A percentile compares a stretch with the other conserved stretches of the same genome.
These are phyloP conservation scores for Acanthamoeba culbertsoni DNA, from an alignment of 208 protist species.

Conservation along the genomic window DNA sequence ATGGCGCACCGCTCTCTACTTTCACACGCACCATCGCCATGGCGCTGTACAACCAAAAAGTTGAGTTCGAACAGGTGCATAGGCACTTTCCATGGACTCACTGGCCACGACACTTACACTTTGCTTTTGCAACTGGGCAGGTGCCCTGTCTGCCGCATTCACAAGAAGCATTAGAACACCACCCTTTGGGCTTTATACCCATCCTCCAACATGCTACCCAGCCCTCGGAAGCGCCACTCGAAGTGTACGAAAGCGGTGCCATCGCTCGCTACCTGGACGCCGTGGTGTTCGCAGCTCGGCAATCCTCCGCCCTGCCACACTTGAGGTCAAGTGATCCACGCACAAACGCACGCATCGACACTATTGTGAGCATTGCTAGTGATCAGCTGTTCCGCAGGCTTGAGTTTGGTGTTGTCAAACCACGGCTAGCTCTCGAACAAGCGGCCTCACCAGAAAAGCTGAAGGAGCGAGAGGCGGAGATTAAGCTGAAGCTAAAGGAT, in stretches of 20 bases:
- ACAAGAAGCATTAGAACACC: neutral
- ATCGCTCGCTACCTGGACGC: neutral
- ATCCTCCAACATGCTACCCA: neutral
- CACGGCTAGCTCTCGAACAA: neutral
- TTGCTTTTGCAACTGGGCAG: neutral
- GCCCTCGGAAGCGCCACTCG: neutral
- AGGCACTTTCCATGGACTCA: neutral
- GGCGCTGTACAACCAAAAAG: neutral
- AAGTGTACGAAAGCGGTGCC: neutral
- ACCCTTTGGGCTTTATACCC: neutral
- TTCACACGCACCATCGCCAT: constrained; percentile 9
- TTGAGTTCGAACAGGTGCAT: neutral
- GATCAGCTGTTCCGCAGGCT: neutral
- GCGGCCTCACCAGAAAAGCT: no score
- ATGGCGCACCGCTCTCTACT: neutral
- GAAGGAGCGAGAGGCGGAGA: neutral
- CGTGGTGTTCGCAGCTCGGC: neutral
- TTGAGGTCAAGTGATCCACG: neutral
- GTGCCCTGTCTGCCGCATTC: neutral
- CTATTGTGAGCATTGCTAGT: neutral
- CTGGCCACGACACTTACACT: no score
- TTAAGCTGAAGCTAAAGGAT: neutral
- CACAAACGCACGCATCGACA: neutral
- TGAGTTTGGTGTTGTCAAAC: constrained; percentile 15
- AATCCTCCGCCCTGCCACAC: neutral